Percentiles rank a stretch among this genome's conserved stretches.
phyloP scores from a whole-genome alignment of 106 monocot species.

The Phalaenopsis equestris region DNA sequence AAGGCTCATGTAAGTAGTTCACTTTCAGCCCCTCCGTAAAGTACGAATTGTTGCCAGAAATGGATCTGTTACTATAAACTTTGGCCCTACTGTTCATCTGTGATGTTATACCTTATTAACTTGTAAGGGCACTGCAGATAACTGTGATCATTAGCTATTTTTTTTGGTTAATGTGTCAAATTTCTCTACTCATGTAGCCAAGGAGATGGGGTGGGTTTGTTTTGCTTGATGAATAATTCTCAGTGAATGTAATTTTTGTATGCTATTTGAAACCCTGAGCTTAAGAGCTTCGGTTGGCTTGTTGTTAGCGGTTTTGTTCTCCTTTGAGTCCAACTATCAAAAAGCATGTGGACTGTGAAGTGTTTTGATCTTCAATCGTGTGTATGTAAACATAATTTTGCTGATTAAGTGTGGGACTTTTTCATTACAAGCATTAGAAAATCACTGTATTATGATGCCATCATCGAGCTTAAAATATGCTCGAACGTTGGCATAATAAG shows the following conservation, averaged over 20 bases:
- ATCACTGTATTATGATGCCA: no score
- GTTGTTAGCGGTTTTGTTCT: no score
- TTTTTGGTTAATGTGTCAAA: no score
- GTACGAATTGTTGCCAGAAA: neutral
- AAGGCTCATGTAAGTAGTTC: constrained; percentile 50
- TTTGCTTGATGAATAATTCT: neutral
- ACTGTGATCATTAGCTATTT: neutral
- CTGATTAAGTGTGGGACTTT: no score
- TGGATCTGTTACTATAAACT: neutral
- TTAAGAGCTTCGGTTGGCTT: neutral
- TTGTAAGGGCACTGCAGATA: neutral
- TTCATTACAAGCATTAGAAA: no score
- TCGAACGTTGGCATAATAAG: no score
- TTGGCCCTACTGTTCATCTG: neutral
- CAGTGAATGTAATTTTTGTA: neutral
- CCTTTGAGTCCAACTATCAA: no score
- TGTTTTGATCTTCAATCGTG: no score
- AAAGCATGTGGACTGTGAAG: no score
- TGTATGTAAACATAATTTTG: no score
- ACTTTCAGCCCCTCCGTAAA: neutral
- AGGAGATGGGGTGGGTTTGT: neutral
- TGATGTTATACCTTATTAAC: neutral
- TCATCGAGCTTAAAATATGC: no score
- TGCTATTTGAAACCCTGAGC: neutral
- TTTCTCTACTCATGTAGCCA: neutral